A percentile compares a stretch with the other conserved stretches of the same genome.
phyloP scores from a whole-genome alignment of 495 filamentous ascomycete species.

The Margaritispora aquatica region DNA sequence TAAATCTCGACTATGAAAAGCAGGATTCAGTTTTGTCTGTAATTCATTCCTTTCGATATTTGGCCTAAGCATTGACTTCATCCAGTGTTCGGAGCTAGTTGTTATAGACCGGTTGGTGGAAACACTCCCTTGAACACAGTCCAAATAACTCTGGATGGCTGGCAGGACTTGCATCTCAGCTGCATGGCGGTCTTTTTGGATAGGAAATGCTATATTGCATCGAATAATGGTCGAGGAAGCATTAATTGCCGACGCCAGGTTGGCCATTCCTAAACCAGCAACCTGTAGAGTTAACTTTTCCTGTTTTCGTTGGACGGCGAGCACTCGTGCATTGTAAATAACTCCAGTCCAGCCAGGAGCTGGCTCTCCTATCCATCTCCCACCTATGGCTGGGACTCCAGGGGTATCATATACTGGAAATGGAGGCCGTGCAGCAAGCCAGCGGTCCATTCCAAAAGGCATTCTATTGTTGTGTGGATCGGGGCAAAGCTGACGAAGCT shows the following conservation, averaged over 20 bases:
- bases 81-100: slow-evolving; percentile 26
- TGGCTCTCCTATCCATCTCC: not conserved
- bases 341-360: slow-evolving; percentile 23
- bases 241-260: not conserved
- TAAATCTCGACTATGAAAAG: slow-evolving; percentile 25
- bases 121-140: not conserved
- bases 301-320: slow-evolving; percentile 16
- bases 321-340: slow-evolving; percentile 25
- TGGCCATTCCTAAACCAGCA: not conserved
- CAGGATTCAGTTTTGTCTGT: slow-evolving; percentile 33
- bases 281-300: slow-evolving; percentile 19
- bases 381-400: not conserved
- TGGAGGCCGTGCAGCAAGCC: not conserved
- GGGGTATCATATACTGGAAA: not conserved
- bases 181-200: slow-evolving; percentile 17
- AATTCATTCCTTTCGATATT: slow-evolving; percentile 30
- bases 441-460: slow-evolving; percentile 10
- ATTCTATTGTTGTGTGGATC: slow-evolving; percentile 3
- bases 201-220: slow-evolving; percentile 25
- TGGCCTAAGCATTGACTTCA: slow-evolving; percentile 46
- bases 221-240: not conserved
- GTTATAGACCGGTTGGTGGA: not conserved
- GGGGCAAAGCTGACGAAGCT: slow-evolving; percentile 33
- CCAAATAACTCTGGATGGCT: slow-evolving; percentile 20
- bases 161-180: slow-evolving; percentile 20